A percentile compares a stretch with the other conserved stretches of the same genome.
phyloP scores from a whole-genome alignment of 192 early-diverging fungal genomes.

The Coemansia brasiliensis region DNA sequence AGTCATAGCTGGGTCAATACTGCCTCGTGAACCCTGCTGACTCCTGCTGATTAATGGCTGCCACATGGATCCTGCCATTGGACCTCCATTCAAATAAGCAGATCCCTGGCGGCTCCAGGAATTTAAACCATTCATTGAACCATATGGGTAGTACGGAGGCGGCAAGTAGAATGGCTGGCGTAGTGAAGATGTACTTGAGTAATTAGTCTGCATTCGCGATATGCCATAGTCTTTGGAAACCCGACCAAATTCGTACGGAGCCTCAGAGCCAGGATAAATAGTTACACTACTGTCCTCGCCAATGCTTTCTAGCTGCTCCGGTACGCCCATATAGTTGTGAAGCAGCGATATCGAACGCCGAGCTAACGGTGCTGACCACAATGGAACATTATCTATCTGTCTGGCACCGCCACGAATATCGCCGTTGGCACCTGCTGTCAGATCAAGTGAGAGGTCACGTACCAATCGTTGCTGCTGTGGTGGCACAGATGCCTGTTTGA shows the following conservation, averaged over 20 bases:
- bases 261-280: constrained; percentile 8
- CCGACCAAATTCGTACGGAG: background rate
- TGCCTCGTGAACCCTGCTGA: constrained; percentile 25
- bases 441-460: constrained; percentile 42
- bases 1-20: constrained; percentile 25
- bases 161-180: constrained; percentile 35
- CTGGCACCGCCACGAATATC: constrained; percentile 27
- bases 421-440: constrained; percentile 10
- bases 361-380: constrained; percentile 37
- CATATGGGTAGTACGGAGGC: constrained; percentile 25
- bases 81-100: constrained; percentile 17
- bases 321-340: constrained; percentile 16
- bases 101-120: constrained; percentile 44
- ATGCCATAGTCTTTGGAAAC: constrained; percentile 15
- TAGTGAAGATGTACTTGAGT: constrained; percentile 2
- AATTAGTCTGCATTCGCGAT: background rate
- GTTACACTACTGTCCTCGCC: constrained; percentile 32
- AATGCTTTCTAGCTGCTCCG: constrained; percentile 42
- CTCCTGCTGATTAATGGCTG: background rate
- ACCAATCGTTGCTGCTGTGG: constrained; percentile 21
- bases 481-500: constrained; percentile 7
- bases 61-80: constrained; percentile 16
- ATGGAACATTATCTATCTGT: constrained; percentile 20
- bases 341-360: constrained; percentile 47
- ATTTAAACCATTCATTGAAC: constrained; percentile 1